Conservation (phyloP, 257 asterid species). For the Fraxinus pennsylvanica region DNA sequence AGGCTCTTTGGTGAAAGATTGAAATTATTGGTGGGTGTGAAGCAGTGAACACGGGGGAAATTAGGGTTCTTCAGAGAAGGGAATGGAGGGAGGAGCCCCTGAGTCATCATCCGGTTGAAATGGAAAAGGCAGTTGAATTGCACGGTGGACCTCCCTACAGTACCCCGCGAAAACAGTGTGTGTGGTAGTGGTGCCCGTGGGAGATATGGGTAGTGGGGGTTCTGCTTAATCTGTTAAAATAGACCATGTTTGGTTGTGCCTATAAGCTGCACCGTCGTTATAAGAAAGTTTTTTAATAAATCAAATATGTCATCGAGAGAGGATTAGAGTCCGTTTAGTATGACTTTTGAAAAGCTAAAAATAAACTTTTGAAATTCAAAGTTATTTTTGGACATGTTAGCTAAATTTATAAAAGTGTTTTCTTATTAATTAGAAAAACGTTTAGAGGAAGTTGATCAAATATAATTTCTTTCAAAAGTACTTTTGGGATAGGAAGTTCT, state of each 20-base stretch:
- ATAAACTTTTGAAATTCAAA: no score
- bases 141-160: background rate
- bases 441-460: no score
- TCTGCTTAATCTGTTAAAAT: background rate
- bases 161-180: background rate
- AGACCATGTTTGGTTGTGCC: background rate
- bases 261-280: background rate
- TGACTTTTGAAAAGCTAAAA: no score
- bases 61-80: slow-evolving; percentile 48
- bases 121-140: background rate
- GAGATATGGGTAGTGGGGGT: background rate
- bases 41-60: slow-evolving; percentile 24
- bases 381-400: no score
- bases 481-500: no score
- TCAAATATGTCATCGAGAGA: no score
- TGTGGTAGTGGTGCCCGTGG: background rate
- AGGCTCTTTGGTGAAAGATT: slow-evolving; percentile 29
- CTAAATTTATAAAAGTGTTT: no score
- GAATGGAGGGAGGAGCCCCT: slow-evolving; percentile 40
- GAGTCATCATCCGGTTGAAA: slow-evolving; percentile 38
- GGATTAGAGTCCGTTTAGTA: no score
- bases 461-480: no score
- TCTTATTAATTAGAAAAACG: no score
- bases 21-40: slow-evolving; percentile 26
- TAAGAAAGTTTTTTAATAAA: no score